Conservation (phyloP, 2,329 filamentous ascomycete genomes). For the Phaeosphaeria sp. region DNA sequence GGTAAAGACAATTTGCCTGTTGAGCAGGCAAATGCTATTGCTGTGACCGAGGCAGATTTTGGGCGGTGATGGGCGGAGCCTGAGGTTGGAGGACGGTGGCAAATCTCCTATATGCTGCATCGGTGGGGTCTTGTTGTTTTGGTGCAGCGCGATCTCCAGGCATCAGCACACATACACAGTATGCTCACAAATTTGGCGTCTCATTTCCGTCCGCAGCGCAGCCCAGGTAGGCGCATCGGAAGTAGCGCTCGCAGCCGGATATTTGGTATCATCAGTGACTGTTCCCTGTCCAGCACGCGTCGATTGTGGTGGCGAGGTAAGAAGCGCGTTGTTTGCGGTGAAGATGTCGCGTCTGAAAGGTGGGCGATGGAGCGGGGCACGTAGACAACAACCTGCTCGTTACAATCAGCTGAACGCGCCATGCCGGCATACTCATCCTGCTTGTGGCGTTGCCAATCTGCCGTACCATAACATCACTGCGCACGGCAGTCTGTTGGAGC, state of each 20-base stretch:
- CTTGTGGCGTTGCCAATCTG: neutral
- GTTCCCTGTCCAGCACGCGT: neutral
- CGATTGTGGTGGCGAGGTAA: conserved; percentile 1
- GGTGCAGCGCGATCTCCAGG: neutral
- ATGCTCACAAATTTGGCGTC: neutral
- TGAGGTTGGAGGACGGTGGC: conserved; percentile 1
- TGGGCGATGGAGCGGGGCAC: neutral
- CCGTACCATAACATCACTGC: neutral
- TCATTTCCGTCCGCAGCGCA: neutral
- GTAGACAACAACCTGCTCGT: no score
- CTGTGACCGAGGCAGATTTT: conserved; percentile 3
- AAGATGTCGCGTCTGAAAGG: neutral
- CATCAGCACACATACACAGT: neutral
- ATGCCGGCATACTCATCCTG: neutral
- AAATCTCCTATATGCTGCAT: neutral
- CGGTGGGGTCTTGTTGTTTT: neutral
- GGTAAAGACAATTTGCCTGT: neutral
- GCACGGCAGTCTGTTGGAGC: neutral
- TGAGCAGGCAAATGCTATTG: conserved; percentile 1
- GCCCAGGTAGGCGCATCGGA: neutral
- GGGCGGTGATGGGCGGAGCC: conserved; percentile 2
- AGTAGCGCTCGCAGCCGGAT: neutral
- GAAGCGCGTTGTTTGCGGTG: conserved; percentile 1
- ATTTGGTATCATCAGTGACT: neutral
- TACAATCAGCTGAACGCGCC: neutral